phyloP scores from a whole-genome alignment of 805 yeast species.

The Jamesozyma piceae region DNA sequence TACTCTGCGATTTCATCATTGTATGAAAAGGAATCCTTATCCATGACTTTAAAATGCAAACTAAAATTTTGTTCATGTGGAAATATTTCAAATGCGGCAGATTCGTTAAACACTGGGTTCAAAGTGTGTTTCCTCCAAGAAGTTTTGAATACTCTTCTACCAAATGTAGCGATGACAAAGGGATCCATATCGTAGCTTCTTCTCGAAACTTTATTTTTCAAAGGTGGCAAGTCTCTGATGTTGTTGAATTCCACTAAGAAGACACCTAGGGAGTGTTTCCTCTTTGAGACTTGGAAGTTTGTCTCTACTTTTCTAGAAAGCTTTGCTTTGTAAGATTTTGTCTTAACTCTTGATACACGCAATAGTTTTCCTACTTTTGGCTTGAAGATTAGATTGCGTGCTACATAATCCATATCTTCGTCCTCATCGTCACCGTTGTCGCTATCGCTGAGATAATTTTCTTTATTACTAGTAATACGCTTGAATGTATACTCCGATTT shows the following conservation, averaged over 20 bases:
- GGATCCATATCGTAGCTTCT: conserved; percentile 90
- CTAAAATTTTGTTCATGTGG: conserved; percentile 57
- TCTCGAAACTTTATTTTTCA: conserved; percentile 51
- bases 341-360: conserved; percentile 5
- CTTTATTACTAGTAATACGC: neutral
- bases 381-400: conserved; percentile 4
- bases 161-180: conserved; percentile 84
- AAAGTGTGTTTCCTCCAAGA: conserved; percentile 75
- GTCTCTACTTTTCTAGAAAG: conserved; percentile 7
- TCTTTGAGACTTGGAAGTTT: conserved; percentile 23
- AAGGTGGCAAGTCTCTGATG: conserved; percentile 72
- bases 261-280: conserved; percentile 46
- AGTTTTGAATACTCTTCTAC: conserved; percentile 78
- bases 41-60: conserved; percentile 65
- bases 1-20: conserved; percentile 76
- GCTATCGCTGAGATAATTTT: conserved; percentile 1
- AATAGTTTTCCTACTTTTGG: conserved; percentile 3
- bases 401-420: neutral
- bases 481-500: neutral
- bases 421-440: conserved; percentile 4
- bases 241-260: conserved; percentile 65
- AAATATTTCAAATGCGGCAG: conserved; percentile 67
- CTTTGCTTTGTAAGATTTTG: conserved; percentile 6
- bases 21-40: conserved; percentile 72
- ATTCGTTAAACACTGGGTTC: conserved; percentile 74